These are phyloP conservation scores for Trichoderma koningiopsis DNA, from an alignment of 2,329 filamentous ascomycete species.

Conservation along the genomic window DNA sequence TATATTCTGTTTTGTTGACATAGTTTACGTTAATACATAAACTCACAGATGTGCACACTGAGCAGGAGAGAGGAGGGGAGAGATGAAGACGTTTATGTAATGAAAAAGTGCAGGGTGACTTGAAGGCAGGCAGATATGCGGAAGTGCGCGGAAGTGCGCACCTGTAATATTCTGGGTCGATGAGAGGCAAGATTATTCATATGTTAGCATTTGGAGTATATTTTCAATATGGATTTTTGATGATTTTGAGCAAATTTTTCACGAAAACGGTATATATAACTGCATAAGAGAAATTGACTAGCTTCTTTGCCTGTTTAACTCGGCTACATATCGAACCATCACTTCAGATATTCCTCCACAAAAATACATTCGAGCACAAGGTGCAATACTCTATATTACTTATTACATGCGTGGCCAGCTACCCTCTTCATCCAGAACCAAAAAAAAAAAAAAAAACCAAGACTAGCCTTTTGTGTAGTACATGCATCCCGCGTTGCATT, in stretches of 20 bases:
- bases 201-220: no score
- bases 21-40: background rate
- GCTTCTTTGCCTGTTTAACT: background rate
- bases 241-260: background rate
- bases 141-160: background rate
- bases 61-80: no score
- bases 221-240: no score
- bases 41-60: background rate
- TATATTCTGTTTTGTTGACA: background rate
- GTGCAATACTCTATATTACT: background rate
- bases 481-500: background rate
- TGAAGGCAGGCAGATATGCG: background rate
- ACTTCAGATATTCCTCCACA: background rate
- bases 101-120: background rate
- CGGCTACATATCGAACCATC: background rate
- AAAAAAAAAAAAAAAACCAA: background rate
- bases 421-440: background rate
- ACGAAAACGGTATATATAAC: background rate
- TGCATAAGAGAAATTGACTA: background rate
- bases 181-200: background rate
- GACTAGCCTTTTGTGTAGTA: background rate
- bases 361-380: background rate
- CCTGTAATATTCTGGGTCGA: background rate
- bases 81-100: no score
- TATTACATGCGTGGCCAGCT: background rate